Evolutionary conservation across 495 filamentous ascomycete genomes (phyloP), one percentile per base, ranked within the genome.

Genomic region (Annulohypoxylon bovei): DNA sequence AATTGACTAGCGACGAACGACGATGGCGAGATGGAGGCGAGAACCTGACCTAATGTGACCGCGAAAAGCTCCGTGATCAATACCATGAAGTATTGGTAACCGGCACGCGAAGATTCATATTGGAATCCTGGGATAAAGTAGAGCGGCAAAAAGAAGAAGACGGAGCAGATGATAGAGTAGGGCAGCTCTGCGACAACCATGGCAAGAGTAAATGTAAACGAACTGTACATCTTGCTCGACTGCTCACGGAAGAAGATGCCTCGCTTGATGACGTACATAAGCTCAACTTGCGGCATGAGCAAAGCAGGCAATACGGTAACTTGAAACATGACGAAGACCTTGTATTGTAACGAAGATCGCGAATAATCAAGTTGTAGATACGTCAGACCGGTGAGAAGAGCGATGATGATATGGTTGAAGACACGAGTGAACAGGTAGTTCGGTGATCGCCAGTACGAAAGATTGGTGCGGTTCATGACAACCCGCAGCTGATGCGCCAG

Each of bases 301-400:
- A 93, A 84, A 1, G 91, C 90, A 0, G 91, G 90, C 1, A 94
- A 82, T 11, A 93, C 88, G 3, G 90, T 93, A 57, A 91, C 84
- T 76, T 93, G 92, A 84, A 95, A 95, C 73, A 93, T 89, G 76
- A 93, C 86, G 78, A 96, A 95, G 65, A 96, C 86, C 44, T 88
- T 88, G 78, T 93, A 90, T 70, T 96, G 92, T 18, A 95, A 81
- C 4, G 87, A 89, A 3, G 88, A 78, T 4, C 89, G 85, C 1
- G 88, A 89, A 64, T 92, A 75, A 67, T 92, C 88, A 3, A 94
- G 85, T 7, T 91, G 80, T 20, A 93, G 79, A 73, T 88, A 95
- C 25, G 87, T 88, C 16, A 96, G 81, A 32, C 93, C 93, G 0
- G 90, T 93, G 49, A 95, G 77, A 11, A 96, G 72, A 6, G 90